These are phyloP conservation scores for Sporobolomyces roseus DNA, from an alignment of 768 basidiomycete species.

Conservation along the genomic window DNA sequence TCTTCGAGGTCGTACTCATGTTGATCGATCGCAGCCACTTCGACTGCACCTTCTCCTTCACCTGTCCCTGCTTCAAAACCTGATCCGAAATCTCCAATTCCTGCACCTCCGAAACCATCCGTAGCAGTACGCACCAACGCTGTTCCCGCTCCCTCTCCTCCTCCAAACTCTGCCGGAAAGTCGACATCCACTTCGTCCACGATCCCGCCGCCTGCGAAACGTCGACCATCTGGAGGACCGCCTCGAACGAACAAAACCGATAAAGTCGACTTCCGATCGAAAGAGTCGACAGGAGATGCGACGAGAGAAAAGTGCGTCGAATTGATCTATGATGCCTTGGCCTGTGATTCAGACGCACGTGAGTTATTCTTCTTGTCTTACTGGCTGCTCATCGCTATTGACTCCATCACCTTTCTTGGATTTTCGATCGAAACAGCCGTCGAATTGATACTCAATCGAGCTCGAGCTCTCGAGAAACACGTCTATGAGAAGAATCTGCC, in stretches of 20 bases:
- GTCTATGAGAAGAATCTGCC: constrained; percentile 54
- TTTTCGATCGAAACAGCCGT: constrained; percentile 54
- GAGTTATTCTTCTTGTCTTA: constrained; percentile 50
- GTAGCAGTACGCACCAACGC: constrained; percentile 1
- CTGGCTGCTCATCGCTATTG: neutral
- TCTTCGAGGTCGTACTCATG: no score
- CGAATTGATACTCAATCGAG: constrained; percentile 64
- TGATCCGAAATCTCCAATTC: constrained; percentile 4
- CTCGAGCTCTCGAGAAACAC: constrained; percentile 67
- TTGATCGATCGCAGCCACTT: constrained; percentile 34
- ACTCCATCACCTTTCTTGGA: no score
- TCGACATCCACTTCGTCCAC: constrained; percentile 47
- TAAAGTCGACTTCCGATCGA: constrained; percentile 3
- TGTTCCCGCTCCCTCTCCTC: constrained; percentile 2
- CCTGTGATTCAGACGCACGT: constrained; percentile 82
- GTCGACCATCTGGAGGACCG: constrained; percentile 29
- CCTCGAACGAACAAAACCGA: constrained; percentile 35
- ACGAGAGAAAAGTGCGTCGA: constrained; percentile 75
- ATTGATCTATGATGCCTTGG: constrained; percentile 86
- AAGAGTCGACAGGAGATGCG: constrained; percentile 24
- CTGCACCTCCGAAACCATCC: neutral
- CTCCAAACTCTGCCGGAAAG: constrained; percentile 45
- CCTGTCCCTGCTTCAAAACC: constrained; percentile 35
- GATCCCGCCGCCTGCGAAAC: constrained; percentile 22
- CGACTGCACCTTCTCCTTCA: constrained; percentile 34